phyloP scores from a whole-genome alignment of 106 monocot genomes.

The Acorus gramineus region DNA sequence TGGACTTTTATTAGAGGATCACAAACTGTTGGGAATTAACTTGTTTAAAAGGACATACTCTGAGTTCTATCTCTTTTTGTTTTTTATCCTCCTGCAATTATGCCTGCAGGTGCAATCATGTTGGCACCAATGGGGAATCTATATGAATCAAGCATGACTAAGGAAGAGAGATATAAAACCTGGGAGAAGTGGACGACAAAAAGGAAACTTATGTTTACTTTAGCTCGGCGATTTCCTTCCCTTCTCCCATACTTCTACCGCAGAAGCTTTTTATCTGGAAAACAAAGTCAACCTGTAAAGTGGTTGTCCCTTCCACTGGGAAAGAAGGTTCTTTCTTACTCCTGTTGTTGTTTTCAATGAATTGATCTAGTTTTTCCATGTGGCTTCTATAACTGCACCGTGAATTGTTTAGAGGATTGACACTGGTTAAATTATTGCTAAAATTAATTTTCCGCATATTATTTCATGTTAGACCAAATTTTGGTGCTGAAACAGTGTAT shows the following conservation, averaged over 20 bases:
- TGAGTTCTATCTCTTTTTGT: background rate
- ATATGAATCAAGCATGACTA: constrained; percentile 75
- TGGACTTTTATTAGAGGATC: background rate
- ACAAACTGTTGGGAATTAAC: no score
- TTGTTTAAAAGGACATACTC: no score
- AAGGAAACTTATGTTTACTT: constrained; percentile 75
- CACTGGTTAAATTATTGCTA: no score
- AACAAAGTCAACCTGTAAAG: constrained; percentile 58
- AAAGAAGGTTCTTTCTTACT: constrained; percentile 45
- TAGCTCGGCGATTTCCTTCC: constrained; percentile 80
- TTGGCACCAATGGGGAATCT: constrained; percentile 86
- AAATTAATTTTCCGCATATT: no score
- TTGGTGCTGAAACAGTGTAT: no score
- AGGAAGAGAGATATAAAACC: constrained; percentile 70
- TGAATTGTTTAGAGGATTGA: no score
- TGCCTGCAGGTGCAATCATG: constrained; percentile 75
- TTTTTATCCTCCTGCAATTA: constrained; percentile 5
- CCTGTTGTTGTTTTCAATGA: no score
- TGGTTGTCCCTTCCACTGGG: constrained; percentile 74
- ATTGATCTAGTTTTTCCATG: no score
- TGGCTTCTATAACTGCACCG: background rate
- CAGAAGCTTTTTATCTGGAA: constrained; percentile 76
- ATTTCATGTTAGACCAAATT: no score
- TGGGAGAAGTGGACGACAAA: constrained; percentile 85
- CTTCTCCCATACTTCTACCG: constrained; percentile 69